Base-by-base conservation (phyloP, 129 eudicot species). In the Sambucus nigra region DNA sequence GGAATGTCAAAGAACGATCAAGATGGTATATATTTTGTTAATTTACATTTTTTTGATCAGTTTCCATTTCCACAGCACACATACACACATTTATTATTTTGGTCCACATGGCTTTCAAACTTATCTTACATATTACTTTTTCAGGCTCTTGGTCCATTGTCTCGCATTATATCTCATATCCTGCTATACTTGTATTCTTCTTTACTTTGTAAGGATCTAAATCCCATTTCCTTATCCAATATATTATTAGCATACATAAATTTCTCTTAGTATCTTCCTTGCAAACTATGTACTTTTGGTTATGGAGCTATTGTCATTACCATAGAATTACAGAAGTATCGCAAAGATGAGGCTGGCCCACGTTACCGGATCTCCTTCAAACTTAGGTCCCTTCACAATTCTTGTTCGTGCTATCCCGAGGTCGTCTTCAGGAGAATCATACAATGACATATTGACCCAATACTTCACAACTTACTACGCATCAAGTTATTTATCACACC, bases 131-230 rank as follows among this genome's bases (percentile, higher is more conserved):
- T 10, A 33, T 25, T 19, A 38, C 52, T 65, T 40, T 51, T 24
- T 52, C 93, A 91, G 98, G 89, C 87, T 91, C 19, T 76, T 94
- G 94, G 94, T 76, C 25, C 98, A 91, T 53, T 85, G 86, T 65
- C 74, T 81, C 23, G 89, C 95, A 6, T 73, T 91, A 22, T 85
- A 91, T 60, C 19, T 84, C 55, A 74, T 91, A 61, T 53, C 95
- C 40, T 70, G 46, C 57, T 72, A 73, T 24, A 78, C 95, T 18
- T 91, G 94, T 51, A 52, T 69, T 67, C 94, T 91, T 57, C 87
- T 91, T 21, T 85, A 91, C 87, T 62, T 76, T 63, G 98, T 91
- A 91, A 85, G 94, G 50, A 76, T 69, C 50, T 17, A 11, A 29
- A 33, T 25, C 9, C 16, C n/a, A 40, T 55, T 0, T 1, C 10